A percentile compares a stretch with the other conserved stretches of the same genome.
These are phyloP conservation scores for Lachancea nothofagi DNA, from an alignment of 805 yeast genomes.

Conservation along the genomic window DNA sequence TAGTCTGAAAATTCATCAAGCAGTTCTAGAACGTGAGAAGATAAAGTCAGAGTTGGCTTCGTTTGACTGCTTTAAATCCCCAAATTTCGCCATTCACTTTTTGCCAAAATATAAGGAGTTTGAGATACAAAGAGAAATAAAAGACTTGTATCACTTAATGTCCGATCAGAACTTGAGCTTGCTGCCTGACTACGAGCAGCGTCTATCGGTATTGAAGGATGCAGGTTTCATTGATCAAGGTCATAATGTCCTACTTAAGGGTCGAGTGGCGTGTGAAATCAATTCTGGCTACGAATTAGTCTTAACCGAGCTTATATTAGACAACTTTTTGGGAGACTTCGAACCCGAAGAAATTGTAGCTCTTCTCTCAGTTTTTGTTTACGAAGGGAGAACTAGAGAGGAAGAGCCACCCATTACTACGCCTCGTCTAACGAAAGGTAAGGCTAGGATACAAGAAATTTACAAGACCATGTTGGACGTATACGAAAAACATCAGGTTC, in stretches of 20 bases:
- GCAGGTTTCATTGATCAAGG: conserved; percentile 74
- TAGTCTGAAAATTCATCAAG: conserved; percentile 29
- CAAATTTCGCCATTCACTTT: conserved; percentile 42
- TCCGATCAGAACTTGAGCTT: conserved; percentile 86
- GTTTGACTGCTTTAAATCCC: conserved; percentile 32
- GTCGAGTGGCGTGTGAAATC: conserved; percentile 89
- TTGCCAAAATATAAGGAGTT: conserved; percentile 42
- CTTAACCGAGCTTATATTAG: conserved; percentile 81
- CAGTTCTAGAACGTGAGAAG: conserved; percentile 25
- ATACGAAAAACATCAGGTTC: conserved; percentile 62
- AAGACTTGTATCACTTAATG: conserved; percentile 51
- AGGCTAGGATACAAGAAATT: conserved; percentile 60
- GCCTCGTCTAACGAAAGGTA: conserved; percentile 74
- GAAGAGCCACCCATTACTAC: conserved; percentile 60
- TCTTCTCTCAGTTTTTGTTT: conserved; percentile 82
- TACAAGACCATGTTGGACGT: conserved; percentile 56
- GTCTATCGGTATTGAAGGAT: conserved; percentile 70
- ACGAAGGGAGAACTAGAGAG: conserved; percentile 67
- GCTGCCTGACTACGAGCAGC: conserved; percentile 89
- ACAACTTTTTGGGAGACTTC: conserved; percentile 86
- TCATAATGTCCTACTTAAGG: conserved; percentile 69
- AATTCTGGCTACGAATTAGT: conserved; percentile 89
- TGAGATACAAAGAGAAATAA: conserved; percentile 46
- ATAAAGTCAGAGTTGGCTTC: conserved; percentile 18
- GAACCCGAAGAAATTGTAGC: conserved; percentile 98